Percentiles rank a stretch among this genome's conserved stretches.
phyloP scores from a whole-genome alignment of 2,329 filamentous ascomycete species.

The Pestalotiopsis fici region DNA sequence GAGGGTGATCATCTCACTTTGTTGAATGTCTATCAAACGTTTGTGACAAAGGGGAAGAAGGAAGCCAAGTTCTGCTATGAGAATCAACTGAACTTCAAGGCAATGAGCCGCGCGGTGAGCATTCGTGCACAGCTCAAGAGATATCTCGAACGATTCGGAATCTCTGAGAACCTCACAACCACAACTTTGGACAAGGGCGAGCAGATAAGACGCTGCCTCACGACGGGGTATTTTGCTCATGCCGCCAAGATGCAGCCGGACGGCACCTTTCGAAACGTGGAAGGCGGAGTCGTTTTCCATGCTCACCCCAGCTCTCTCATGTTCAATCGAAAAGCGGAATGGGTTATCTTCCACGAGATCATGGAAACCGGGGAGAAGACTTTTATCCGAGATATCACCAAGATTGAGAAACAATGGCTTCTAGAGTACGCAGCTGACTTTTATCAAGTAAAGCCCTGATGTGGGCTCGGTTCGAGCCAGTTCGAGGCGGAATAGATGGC shows the following conservation, averaged over 20 bases:
- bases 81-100: conserved; percentile 84
- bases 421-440: conserved; percentile 85
- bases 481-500: neutral
- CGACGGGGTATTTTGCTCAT: conserved; percentile 89
- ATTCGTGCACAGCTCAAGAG: conserved; percentile 84
- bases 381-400: conserved; percentile 89
- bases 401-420: conserved; percentile 91
- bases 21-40: conserved; percentile 90
- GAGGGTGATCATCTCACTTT: conserved; percentile 94
- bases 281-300: conserved; percentile 74
- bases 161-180: conserved; percentile 61
- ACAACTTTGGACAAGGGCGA: conserved; percentile 55
- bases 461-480: neutral
- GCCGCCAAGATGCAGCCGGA: conserved; percentile 93
- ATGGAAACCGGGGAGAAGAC: conserved; percentile 87
- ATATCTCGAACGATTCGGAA: conserved; percentile 83
- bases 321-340: conserved; percentile 95
- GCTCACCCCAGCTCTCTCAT: conserved; percentile 91
- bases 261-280: conserved; percentile 85
- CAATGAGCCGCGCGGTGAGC: conserved; percentile 78
- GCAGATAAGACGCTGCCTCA: conserved; percentile 80
- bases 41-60: conserved; percentile 80
- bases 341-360: conserved; percentile 94
- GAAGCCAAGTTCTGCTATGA: conserved; percentile 86
- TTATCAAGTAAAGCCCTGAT: conserved; percentile 59